Evolutionary conservation across 495 filamentous ascomycete species (phyloP), one percentile per base, ranked within the genome.

Genomic region (Penicillium ucsense): DNA sequence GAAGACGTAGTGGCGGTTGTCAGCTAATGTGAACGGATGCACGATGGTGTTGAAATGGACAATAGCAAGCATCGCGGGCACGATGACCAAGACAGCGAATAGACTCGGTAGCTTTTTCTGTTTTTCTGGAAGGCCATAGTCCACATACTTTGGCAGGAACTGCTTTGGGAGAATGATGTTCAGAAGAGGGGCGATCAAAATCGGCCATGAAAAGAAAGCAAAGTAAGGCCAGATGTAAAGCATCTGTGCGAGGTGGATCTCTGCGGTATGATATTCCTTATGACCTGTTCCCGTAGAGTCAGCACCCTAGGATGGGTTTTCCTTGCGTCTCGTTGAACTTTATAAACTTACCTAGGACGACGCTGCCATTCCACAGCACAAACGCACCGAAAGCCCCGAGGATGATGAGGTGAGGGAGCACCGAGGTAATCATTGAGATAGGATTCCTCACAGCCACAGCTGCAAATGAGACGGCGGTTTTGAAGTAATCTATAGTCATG

Each of bases 1-100:
- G 68, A 98, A 98, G 47, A 92, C 79, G 69, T 95, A 98, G 62
- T 97, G 94, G 3, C 92, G 75, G 66, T 98, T 98, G 62, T 98
- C 92, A 31, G 92, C 92, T 3, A 97, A 77, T 1, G 91, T 94
- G 56, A 96, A 98, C 1, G 92, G 92, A 61, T 98, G 92, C 45
- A 98, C 80, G 48, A 94, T 81, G 35, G 92, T 97, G 72, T 96
- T 97, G 74, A 72, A 83, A 51, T 81, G 76, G 28, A 94, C 78
- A 7, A 85, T 72, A 4, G 62, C 56, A 27, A 81, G 59, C 50
- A 84, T 79, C 5, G 71, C 35, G 3, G 59, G 63, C 2, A 82
- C 49, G 28, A 73, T 66, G 9, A 57, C 29, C 29, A 72, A 9
- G 9, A 54, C 53, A 4, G 74, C 55, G 27, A 65, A 31, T 8